Base-by-base conservation (phyloP, 306 rosid species). In the Quillaja saponaria region DNA sequence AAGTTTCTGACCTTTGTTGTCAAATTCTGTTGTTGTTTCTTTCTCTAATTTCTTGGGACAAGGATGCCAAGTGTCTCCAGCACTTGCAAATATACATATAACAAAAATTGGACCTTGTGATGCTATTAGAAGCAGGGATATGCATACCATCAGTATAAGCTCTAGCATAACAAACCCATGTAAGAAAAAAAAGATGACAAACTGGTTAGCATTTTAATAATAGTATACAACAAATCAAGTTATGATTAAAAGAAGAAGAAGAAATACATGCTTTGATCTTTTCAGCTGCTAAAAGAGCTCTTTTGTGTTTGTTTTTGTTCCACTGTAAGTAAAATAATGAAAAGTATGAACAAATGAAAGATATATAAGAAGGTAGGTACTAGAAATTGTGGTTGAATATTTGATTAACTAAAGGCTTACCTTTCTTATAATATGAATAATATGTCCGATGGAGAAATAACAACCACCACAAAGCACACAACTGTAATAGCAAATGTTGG, bases 401-500 rank as follows among this genome's bases (percentile, higher is more conserved):
- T 5, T 37, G 40, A 5, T 5, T 37, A 37, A 37, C n/a, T n/a
- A n/a, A 44, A 52, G 16, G 3, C 62, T 46, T 57, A 81, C 96
- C 67, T 64, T 38, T 65, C 79, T 94, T 15, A 73, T 64, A 14
- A 42, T 61, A 18, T 88, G 87, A 14, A 85, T 71, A 53, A 55
- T 6, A 37, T 75, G 83, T 60, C 85, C 94, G 49, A 83, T 81
- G 70, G 77, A 2, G 96, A 88, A 63, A 85, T 61, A 15, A 68
- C 55, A 31, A 88, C 73, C 78, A 88, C 20, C 31, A 73, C 79
- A 64, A 88, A 75, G 68, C 89, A 82, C 44, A 85, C 88, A 56
- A 56, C 79, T 0, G 90, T 86, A 55, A 88, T 88, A 4, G 94
- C 88, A 94, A 94, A 88, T 0, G 90, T 85, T 49, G 96, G 66